Conservation (phyloP, 1,284 basidiomycete species). For the Cutaneotrichosporon cutaneum region DNA sequence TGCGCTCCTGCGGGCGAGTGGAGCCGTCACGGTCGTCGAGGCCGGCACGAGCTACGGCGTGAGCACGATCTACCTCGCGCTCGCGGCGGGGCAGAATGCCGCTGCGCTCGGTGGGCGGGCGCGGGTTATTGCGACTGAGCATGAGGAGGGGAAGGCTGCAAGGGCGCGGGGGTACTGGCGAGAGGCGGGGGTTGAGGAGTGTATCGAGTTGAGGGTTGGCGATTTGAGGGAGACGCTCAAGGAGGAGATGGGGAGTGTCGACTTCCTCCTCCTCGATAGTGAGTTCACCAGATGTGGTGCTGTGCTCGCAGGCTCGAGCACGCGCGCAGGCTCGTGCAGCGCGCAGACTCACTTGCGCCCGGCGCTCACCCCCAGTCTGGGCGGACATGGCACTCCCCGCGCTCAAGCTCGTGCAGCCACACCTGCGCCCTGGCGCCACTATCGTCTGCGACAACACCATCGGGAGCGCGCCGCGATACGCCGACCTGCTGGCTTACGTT, state of each 20-base stretch:
- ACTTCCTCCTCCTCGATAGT: constrained; percentile 39
- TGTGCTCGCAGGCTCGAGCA: no score
- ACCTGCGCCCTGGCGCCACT: constrained; percentile 28
- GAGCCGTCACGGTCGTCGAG: constrained; percentile 32
- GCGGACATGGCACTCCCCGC: constrained; percentile 32
- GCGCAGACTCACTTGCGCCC: no score
- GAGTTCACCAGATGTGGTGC: constrained; percentile 12
- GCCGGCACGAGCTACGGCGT: constrained; percentile 40
- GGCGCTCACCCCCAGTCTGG: constrained; percentile 28
- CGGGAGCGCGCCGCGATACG: constrained; percentile 25
- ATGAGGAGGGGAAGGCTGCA: constrained; percentile 31
- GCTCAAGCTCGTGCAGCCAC: constrained; percentile 27
- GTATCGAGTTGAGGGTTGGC: constrained; percentile 38
- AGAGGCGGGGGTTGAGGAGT: constrained; percentile 27
- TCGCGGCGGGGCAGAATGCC: constrained; percentile 29
- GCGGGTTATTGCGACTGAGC: constrained; percentile 37
- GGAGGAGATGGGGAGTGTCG: constrained; percentile 25
- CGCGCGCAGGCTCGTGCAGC: no score
- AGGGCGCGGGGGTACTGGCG: constrained; percentile 28
- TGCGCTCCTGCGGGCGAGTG: constrained; percentile 22
- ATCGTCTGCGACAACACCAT: constrained; percentile 29
- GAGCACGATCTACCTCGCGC: constrained; percentile 39
- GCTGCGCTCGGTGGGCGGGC: constrained; percentile 12
- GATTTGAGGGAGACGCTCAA: constrained; percentile 36
- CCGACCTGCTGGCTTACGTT: constrained; percentile 25